phyloP scores from a whole-genome alignment of 164 flowering plant genomes.

The Liriodendron chinense region DNA sequence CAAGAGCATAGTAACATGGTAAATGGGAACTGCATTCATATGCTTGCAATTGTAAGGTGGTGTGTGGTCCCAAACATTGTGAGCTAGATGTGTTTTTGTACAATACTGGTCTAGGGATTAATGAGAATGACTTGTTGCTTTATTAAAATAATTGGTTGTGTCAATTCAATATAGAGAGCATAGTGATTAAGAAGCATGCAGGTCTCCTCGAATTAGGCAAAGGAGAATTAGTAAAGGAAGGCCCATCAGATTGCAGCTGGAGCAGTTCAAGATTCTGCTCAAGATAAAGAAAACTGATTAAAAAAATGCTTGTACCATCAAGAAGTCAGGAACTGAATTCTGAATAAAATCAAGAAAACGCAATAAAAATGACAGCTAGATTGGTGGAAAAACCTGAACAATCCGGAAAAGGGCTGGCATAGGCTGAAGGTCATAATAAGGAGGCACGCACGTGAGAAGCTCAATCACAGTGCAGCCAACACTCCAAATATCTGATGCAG shows the following conservation, averaged over 20 bases:
- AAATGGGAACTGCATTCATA: too few relatives aligned
- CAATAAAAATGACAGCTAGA: slow-evolving; percentile 1
- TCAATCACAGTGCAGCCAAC: slow-evolving; percentile 99
- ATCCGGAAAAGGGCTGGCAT: slow-evolving; percentile 99
- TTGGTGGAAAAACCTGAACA: slow-evolving; percentile 66
- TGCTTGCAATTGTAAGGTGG: too few relatives aligned
- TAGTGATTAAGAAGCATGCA: neutral
- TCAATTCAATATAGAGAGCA: neutral
- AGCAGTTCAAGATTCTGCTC: neutral
- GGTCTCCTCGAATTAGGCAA: neutral
- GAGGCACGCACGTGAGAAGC: slow-evolving; percentile 98
- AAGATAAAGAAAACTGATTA: neutral
- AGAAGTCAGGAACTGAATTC: neutral
- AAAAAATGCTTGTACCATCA: neutral
- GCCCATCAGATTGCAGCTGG: neutral
- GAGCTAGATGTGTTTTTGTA: too few relatives aligned
- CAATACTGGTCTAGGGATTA: too few relatives aligned
- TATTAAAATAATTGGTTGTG: too few relatives aligned
- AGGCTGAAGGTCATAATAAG: slow-evolving; percentile 97
- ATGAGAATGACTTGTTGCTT: neutral
- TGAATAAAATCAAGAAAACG: neutral
- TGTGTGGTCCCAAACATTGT: too few relatives aligned
- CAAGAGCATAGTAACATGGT: too few relatives aligned
- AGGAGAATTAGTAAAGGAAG: neutral
- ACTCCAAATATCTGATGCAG: slow-evolving; percentile 99